phyloP scores from a whole-genome alignment of 1,284 basidiomycete species.

The Boletus holoroseus region DNA sequence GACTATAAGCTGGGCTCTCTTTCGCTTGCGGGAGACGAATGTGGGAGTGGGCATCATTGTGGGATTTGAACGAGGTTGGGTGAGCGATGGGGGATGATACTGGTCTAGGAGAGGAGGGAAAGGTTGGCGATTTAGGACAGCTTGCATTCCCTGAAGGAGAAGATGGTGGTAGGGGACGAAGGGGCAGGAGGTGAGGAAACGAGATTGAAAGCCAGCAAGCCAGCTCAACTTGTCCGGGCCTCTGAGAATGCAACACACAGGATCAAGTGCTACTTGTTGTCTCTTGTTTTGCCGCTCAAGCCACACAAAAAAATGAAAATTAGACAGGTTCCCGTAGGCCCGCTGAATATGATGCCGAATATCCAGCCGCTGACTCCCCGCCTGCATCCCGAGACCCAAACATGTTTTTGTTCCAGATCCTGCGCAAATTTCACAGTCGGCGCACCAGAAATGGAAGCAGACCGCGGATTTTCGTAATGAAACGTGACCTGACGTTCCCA shows the following conservation, averaged over 20 bases:
- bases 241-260: constrained; percentile 35
- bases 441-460: constrained; percentile 15
- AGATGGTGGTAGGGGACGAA: constrained; percentile 42
- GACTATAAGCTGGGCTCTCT: constrained; percentile 72
- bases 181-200: constrained; percentile 10
- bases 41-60: constrained; percentile 59
- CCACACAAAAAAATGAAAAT: constrained; percentile 10
- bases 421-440: not conserved
- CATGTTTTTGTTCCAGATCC: constrained; percentile 10
- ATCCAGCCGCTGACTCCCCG: not conserved
- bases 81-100: constrained; percentile 48
- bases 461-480: constrained; percentile 21
- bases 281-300: constrained; percentile 21
- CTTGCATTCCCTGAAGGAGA: constrained; percentile 54
- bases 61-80: constrained; percentile 34
- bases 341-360: not conserved
- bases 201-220: constrained; percentile 38
- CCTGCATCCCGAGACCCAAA: not conserved
- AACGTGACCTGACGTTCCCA: constrained; percentile 30
- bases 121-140: constrained; percentile 56
- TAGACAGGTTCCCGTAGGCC: not conserved
- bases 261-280: constrained; percentile 33
- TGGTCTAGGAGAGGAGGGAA: constrained; percentile 53
- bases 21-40: constrained; percentile 69
- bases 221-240: constrained; percentile 29